Evolutionary conservation across 495 filamentous ascomycete genomes (phyloP).

Genomic region (Daldinia caldariorum): DNA sequence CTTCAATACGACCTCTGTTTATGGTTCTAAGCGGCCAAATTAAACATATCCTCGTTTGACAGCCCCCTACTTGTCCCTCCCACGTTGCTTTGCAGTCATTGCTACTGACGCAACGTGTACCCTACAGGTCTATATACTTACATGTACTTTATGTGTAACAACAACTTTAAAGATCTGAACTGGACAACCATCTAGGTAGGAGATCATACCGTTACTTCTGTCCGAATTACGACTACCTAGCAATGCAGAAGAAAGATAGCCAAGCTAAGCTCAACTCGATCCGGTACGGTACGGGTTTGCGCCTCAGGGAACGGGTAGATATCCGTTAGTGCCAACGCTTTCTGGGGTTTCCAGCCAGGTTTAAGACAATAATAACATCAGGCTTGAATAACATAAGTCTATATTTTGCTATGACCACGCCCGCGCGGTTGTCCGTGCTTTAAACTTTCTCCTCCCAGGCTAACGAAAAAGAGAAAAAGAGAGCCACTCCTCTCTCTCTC

Average conservation of each 20-base stretch:
- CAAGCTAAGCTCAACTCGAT: not conserved
- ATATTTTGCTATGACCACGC: not conserved
- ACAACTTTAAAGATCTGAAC: not conserved
- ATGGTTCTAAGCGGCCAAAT: not conserved
- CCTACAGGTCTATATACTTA: not conserved
- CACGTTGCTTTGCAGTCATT: not conserved
- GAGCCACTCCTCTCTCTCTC: not conserved
- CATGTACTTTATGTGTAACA: not conserved
- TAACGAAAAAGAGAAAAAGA: not conserved
- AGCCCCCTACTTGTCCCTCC: not conserved
- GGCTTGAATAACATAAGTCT: not conserved
- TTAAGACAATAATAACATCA: no score
- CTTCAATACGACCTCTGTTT: slow-evolving; percentile 1
- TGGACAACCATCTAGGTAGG: not conserved
- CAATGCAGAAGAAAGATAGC: not conserved
- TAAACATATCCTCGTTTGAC: not conserved
- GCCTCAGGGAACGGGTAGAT: slow-evolving; percentile 22
- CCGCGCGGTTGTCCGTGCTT: not conserved
- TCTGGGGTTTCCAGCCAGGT: not conserved
- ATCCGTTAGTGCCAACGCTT: slow-evolving; percentile 10
- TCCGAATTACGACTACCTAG: not conserved
- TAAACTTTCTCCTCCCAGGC: not conserved
- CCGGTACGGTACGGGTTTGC: slow-evolving; percentile 15
- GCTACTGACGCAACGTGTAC: not conserved
- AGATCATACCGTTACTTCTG: slow-evolving; percentile 5